Base-by-base conservation (phyloP, 169 alveolate genomes). In the Perkinsus olseni region DNA sequence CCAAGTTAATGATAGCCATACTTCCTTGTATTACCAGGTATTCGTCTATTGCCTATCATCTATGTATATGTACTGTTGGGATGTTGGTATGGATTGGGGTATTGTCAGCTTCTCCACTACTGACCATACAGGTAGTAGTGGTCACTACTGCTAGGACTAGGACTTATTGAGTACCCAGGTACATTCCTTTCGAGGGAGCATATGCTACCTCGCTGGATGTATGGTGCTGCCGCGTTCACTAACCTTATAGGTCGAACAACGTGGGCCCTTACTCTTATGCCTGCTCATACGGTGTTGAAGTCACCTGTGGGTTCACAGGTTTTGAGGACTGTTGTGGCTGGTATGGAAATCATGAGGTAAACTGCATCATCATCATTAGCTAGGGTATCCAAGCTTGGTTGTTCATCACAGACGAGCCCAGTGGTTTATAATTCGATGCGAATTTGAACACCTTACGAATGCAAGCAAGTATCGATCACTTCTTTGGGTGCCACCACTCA, bases 81-180 rank as follows among this genome's bases (percentile, higher is more conserved):
- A 62, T 62, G 82, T 62, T 62, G 82, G 82, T 62, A 62, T 62
- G 82, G 82, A 62, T 62, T 62, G 82, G 82, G 82, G 82, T 62
- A 62, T 62, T 6, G 82, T 62, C 1, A 62, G 82, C 82, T 62
- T 62, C 34, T 62, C 82, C 1, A 62, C 82, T 62, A 62, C 82
- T 62, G 82, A 62, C 17, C 82, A 62, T 24, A 62, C 82, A 13
- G 82, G 82, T 62, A 62, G 1, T 24, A 21, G 17, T 45, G 6
- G 6, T 28, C 28, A 62, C 34, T 3, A 62, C 17, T 21, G 8
- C 31, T 62, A 21, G 17, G 28, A 24, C 31, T 13, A 13, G 8
- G 17, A 13, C 17, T 62, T 13, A 3, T 40, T 40, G 11, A 6
- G 50, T 40, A 40, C 50, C 11, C 34, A 62, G 82, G 82, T 0